A percentile compares a stretch with the other conserved stretches of the same genome.
phyloP scores from a whole-genome alignment of 345 rosid genomes.

The Moringa oleifera region DNA sequence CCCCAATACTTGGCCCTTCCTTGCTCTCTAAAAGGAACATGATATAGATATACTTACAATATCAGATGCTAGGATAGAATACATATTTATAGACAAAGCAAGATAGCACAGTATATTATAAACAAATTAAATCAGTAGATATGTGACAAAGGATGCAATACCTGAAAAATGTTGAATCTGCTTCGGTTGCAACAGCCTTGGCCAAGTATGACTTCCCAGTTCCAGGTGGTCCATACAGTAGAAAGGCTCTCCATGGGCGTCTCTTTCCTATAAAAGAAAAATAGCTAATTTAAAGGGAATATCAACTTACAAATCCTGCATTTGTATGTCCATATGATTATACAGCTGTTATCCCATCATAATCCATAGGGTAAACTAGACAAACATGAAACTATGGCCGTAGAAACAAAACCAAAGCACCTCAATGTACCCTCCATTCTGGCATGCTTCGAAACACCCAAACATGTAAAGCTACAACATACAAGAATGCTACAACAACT shows the following conservation, averaged over 20 bases:
- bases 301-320: not conserved
- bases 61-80: not conserved
- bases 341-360: not conserved
- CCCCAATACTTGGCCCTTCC: not conserved
- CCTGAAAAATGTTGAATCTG: conserved; percentile 95
- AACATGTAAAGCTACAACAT: not conserved
- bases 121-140: not conserved
- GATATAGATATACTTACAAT: not conserved
- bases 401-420: no score
- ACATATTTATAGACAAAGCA: not conserved
- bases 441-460: not conserved
- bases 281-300: not conserved
- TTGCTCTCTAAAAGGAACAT: not conserved
- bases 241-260: conserved; percentile 88
- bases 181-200: conserved; percentile 96
- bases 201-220: conserved; percentile 95
- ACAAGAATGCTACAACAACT: not conserved
- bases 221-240: conserved; percentile 93
- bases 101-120: not conserved
- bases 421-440: not conserved
- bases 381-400: not conserved
- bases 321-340: not conserved
- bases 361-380: not conserved
- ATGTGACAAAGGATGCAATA: conserved; percentile 14
- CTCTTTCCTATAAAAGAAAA: conserved; percentile 61